Percentiles rank a stretch among this genome's conserved stretches.
These are phyloP conservation scores for Fusarium lateritium DNA, from an alignment of 2,329 filamentous ascomycete genomes.

Conservation along the genomic window DNA sequence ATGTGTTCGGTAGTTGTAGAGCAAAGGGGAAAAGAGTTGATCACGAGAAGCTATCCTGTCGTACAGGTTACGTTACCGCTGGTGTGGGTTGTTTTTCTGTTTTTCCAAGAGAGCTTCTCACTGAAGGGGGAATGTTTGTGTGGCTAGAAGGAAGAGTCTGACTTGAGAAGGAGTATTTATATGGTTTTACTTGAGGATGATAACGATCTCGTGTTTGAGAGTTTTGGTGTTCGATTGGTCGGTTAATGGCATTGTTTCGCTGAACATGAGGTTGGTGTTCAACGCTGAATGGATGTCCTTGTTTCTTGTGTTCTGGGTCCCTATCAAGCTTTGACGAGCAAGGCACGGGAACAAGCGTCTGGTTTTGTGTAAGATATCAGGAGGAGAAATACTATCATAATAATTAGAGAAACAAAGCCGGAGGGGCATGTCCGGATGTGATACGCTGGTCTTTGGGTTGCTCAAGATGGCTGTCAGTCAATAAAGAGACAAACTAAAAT, in stretches of 20 bases:
- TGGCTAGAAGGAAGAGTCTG: slow-evolving; percentile 10
- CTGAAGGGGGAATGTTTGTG: slow-evolving; percentile 14
- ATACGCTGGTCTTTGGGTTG: slow-evolving; percentile 15
- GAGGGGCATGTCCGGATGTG: slow-evolving; percentile 20
- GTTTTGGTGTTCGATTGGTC: slow-evolving; percentile 3
- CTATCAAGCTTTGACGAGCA: slow-evolving; percentile 5
- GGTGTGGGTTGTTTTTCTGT: slow-evolving; percentile 1
- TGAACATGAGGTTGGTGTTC: slow-evolving; percentile 23
- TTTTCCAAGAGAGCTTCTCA: slow-evolving; percentile 19
- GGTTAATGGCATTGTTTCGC: slow-evolving; percentile 27
- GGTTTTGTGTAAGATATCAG: not conserved
- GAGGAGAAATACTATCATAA: not conserved
- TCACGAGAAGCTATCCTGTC: slow-evolving; percentile 43
- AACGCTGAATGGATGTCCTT: slow-evolving; percentile 19
- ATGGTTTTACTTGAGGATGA: slow-evolving; percentile 7
- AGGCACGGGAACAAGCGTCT: slow-evolving; percentile 17
- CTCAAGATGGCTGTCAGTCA: slow-evolving; percentile 25
- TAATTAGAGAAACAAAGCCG: slow-evolving; percentile 14
- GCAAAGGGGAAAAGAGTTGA: slow-evolving; percentile 17
- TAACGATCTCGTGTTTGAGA: not conserved
- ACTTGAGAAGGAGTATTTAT: slow-evolving; percentile 13
- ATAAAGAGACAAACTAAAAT: slow-evolving; percentile 26
- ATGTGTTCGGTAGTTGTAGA: slow-evolving; percentile 36
- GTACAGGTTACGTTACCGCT: slow-evolving; percentile 42
- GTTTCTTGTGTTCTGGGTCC: slow-evolving; percentile 17